Conservation (phyloP, 2,329 filamentous ascomycete genomes). For the Fusarium lateritium region DNA sequence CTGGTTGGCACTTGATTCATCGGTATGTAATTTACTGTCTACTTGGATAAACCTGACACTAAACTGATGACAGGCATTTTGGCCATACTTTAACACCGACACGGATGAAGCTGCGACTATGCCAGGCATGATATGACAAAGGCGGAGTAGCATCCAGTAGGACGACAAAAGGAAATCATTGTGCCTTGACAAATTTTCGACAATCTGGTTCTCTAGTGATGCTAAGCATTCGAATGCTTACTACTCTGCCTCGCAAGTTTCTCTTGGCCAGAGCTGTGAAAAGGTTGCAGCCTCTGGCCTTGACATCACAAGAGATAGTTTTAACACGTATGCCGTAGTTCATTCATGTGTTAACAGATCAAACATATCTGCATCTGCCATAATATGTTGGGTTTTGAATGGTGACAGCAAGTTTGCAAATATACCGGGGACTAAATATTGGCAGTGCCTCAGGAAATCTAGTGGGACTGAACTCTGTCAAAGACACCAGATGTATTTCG, state of each 20-base stretch:
- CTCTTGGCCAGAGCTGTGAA: too few species aligned
- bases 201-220: too few species aligned
- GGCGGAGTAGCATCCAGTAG: background rate
- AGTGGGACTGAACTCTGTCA: background rate
- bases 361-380: too few species aligned
- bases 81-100: background rate
- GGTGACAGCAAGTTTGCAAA: too few species aligned
- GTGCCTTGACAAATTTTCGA: background rate
- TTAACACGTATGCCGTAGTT: too few species aligned
- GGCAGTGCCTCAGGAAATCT: background rate
- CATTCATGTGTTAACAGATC: too few species aligned
- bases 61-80: background rate
- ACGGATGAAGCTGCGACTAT: background rate
- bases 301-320: too few species aligned
- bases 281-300: too few species aligned
- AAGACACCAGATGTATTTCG: background rate
- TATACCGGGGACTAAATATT: background rate
- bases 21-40: constrained; percentile 18
- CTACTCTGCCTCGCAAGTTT: too few species aligned
- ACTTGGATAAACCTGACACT: background rate
- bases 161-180: background rate
- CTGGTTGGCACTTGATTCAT: constrained; percentile 40
- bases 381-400: too few species aligned
- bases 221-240: too few species aligned
- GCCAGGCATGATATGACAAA: background rate